Evolutionary conservation across 768 basidiomycete species (phyloP).

Genomic region (Boletus sp.): DNA sequence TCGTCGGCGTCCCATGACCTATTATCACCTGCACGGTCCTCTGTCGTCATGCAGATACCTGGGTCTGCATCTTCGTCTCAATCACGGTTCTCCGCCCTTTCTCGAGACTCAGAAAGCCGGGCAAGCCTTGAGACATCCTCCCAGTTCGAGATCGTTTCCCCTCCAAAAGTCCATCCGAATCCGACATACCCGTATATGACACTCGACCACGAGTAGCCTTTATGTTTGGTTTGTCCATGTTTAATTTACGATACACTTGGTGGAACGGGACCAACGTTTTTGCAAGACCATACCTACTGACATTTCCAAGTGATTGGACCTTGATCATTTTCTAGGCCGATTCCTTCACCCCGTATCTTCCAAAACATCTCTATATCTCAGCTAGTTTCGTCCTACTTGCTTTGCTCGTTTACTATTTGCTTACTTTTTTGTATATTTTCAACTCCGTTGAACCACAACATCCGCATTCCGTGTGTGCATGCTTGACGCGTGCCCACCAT

Average conservation of each 20-base stretch:
- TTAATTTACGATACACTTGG: slow-evolving; percentile 15
- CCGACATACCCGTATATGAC: slow-evolving; percentile 60
- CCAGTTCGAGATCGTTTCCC: slow-evolving; percentile 65
- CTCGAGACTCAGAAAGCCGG: slow-evolving; percentile 36
- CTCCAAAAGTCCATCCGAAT: slow-evolving; percentile 40
- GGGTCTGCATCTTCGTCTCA: slow-evolving; percentile 30
- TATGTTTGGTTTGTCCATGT: slow-evolving; percentile 15
- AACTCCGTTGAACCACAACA: slow-evolving; percentile 9
- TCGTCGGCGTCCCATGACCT: slow-evolving; percentile 34
- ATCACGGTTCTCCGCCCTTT: slow-evolving; percentile 23
- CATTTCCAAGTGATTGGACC: slow-evolving; percentile 9
- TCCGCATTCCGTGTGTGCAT: slow-evolving; percentile 11
- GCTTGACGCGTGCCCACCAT: slow-evolving; percentile 24
- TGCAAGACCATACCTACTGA: slow-evolving; percentile 14
- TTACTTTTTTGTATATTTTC: slow-evolving; percentile 16
- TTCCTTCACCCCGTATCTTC: slow-evolving; percentile 6
- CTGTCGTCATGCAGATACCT: slow-evolving; percentile 15
- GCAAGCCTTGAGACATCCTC: slow-evolving; percentile 61
- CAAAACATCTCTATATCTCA: slow-evolving; percentile 10
- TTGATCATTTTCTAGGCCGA: slow-evolving; percentile 3
- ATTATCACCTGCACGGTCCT: slow-evolving; percentile 15
- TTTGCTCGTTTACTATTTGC: slow-evolving; percentile 19
- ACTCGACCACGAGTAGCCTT: slow-evolving; percentile 41
- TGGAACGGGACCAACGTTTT: slow-evolving; percentile 10
- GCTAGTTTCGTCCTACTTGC: slow-evolving; percentile 19